Base-by-base conservation (phyloP, 495 filamentous ascomycete genomes). In the Poronia punctata region DNA sequence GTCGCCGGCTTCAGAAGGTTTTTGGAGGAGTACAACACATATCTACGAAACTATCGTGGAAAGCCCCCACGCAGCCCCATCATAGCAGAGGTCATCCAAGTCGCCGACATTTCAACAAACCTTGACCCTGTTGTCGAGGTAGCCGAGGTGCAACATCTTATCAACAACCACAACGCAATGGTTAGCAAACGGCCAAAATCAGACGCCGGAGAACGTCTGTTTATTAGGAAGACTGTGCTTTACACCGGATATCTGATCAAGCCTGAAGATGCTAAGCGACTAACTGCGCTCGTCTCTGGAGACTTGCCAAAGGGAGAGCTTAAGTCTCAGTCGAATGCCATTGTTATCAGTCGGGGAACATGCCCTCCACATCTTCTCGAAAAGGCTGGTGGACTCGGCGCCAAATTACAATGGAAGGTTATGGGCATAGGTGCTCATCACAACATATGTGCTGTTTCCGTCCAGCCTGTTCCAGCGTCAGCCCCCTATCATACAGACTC, bases 241-340 rank as follows among this genome's bases (percentile, higher is more conserved):
- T 97, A 86, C 68, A 95, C 90, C n/a, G 89, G 86, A 26, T 97
- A 97, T 63, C 70, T 95, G 48, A 79, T 98, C 54, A 71, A 75
- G 17, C 66, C 75, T 30, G 55, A 72, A 20, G 83, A 86, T 52
- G 82, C 83, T 4, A 72, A 81, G 43, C 74, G 73, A 31, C 65
- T 98, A 14, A 74, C 86, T 32, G 68, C 71, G 2, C 74, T 88
- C 35, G 67, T 84, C 30, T 65, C 77, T 12, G 81, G 83, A 5
- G 63, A 73, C 16, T 72, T 71, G 50, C 57, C 68, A 22, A 54
- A 72, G 22, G 60, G 58, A 24, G 86, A 94, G 21, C 59, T 96
- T 42, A 88, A 84, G 45, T 79, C 77, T 51, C 79, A 95, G 54
- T 90, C 83, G 35, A 95, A 93, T 62, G 89, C 79, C 57, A 88